These are phyloP conservation scores for Rachicladosporium sp. DNA, from an alignment of 2,329 filamentous ascomycete genomes.

Conservation along the genomic window DNA sequence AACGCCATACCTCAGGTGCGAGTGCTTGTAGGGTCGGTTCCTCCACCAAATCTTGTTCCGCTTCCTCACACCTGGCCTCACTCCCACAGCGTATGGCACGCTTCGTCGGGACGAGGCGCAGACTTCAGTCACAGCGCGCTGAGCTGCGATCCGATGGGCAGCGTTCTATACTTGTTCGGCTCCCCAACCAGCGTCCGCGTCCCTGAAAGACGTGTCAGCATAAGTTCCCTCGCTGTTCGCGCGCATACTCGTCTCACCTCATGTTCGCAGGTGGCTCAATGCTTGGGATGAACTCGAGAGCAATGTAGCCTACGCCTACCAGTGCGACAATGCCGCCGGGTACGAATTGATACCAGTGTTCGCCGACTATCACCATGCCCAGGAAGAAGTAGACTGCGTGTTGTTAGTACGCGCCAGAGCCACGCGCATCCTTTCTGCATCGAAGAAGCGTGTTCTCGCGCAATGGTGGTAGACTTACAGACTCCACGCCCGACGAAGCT, in stretches of 20 bases:
- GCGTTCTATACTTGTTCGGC: constrained; percentile 37
- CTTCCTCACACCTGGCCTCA: too few species aligned
- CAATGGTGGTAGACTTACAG: constrained; percentile 47
- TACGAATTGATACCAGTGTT: constrained; percentile 54
- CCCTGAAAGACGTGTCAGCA: constrained; percentile 20
- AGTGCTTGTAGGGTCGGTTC: too few species aligned
- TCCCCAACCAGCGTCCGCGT: constrained; percentile 41
- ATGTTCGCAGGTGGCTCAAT: constrained; percentile 44
- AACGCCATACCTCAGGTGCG: too few species aligned
- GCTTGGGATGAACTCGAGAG: constrained; percentile 37
- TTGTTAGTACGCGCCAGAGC: constrained; percentile 9
- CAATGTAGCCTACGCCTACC: constrained; percentile 62
- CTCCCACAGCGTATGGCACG: too few species aligned
- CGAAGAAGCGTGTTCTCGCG: too few species aligned
- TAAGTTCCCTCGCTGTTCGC: not conserved
- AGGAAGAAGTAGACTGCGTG: constrained; percentile 84
- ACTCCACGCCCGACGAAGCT: constrained; percentile 90
- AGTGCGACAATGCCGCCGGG: constrained; percentile 67
- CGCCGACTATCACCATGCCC: constrained; percentile 69
- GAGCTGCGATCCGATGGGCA: too few species aligned
- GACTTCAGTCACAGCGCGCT: too few species aligned
- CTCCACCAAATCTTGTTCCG: too few species aligned
- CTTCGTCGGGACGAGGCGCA: too few species aligned
- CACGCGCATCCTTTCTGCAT: not conserved
- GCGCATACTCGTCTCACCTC: constrained; percentile 25